Base-by-base conservation (phyloP, 2,329 filamentous ascomycete genomes). In the Talaromyces sp. region DNA sequence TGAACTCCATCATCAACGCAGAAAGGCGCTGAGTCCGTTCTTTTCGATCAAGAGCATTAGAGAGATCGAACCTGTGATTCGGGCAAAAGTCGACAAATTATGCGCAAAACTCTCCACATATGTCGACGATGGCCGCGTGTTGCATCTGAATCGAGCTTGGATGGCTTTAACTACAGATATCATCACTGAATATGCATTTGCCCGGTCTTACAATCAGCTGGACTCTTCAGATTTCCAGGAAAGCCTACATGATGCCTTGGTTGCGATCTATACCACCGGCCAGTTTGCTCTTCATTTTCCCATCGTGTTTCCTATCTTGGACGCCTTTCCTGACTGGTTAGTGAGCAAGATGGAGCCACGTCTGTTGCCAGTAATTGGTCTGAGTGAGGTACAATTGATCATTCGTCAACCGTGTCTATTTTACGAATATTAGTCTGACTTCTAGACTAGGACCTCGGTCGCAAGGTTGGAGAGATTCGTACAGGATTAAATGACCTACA, bases 141-240 rank as follows among this genome's bases (percentile, higher is more conserved):
- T 73, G 56, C 67, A 69, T 40, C 65, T 68, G 56, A 72, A 69
- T 58, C 64, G 72, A 22, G 75, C 72, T 6, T 72, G 74, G 58
- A 72, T 64, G 54, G 62, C 62, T 5, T 31, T 64, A 45, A 64
- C 73, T 1, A 75, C 66, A 40, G 81, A 83, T 45, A 75, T 82
- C 60, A 80, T 83, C 68, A 81, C 79, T 67, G 75, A 80, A 58
- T 82, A 81, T 67, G 72, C 72, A 19, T 72, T 76, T 69, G 71
- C 72, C 25, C 63, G 70, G 8, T 70, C 69, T 1, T 76, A 72
- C 49, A 66, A 70, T 27, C 66, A 68, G 19, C 60, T 75, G 8
- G 68, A 68, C 27, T 65, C 61, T 13, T 66, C 69, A 3, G 53
- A 68, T 25, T 70, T 70, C 31, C 43, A 61, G 34, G 63, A 66